A percentile compares a stretch with the other conserved stretches of the same genome.
These are phyloP conservation scores for Aspergillus melleus DNA, from an alignment of 2,329 filamentous ascomycete species.

Conservation along the genomic window DNA sequence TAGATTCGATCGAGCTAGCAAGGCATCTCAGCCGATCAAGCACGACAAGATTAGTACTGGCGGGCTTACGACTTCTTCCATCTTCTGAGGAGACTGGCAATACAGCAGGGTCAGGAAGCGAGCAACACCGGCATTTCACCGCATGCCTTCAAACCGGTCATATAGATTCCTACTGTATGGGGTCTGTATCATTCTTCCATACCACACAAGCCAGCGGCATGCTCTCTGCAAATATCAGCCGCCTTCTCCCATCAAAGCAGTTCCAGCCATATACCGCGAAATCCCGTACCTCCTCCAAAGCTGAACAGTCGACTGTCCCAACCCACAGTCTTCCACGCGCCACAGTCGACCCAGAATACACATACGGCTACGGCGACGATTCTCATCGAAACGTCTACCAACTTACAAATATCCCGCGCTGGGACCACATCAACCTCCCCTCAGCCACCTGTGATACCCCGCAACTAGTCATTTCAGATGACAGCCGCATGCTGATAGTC, in stretches of 20 bases:
- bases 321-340: neutral
- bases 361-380: neutral
- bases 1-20: neutral
- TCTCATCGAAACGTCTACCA: neutral
- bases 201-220: neutral
- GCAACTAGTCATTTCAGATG: neutral
- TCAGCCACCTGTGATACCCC: neutral
- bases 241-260: neutral
- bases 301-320: neutral
- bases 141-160: neutral
- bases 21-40: neutral
- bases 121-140: neutral
- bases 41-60: neutral
- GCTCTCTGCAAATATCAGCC: neutral
- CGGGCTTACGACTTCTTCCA: neutral
- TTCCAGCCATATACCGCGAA: neutral
- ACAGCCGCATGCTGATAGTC: neutral
- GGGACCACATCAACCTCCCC: neutral
- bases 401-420: neutral
- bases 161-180: neutral
- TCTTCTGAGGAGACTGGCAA: neutral
- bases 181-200: neutral
- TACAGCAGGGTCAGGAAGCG: neutral
- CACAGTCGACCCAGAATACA: neutral
- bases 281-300: neutral